phyloP scores from a whole-genome alignment of 768 basidiomycete species.

The Tylopilus sp. region DNA sequence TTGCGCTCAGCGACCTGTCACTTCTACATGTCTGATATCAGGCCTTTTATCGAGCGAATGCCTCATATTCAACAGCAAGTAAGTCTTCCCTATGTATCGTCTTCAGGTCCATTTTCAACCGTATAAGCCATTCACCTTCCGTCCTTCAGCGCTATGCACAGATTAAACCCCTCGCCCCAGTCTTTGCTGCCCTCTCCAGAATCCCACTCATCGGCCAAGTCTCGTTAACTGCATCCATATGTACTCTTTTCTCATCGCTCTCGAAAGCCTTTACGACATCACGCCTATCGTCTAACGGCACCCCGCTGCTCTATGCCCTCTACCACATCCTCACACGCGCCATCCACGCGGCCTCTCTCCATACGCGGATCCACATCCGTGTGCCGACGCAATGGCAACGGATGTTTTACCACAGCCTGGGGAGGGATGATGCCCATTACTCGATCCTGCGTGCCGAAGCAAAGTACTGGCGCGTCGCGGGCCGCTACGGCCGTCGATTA shows the following conservation, averaged over 20 bases:
- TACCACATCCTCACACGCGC: conserved; percentile 10
- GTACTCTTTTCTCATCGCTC: conserved; percentile 5
- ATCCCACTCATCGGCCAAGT: conserved; percentile 5
- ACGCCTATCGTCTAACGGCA: background rate
- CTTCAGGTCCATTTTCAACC: background rate
- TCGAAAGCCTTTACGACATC: conserved; percentile 2
- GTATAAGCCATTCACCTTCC: background rate
- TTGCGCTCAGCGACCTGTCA: background rate
- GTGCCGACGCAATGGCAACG: conserved; percentile 10
- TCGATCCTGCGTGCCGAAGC: conserved; percentile 24
- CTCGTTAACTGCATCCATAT: background rate
- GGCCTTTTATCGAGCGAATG: conserved; percentile 10
- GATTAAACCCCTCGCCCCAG: conserved; percentile 1
- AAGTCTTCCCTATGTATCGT: background rate
- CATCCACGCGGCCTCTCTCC: conserved; percentile 17
- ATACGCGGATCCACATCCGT: conserved; percentile 7
- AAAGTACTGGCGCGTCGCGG: conserved; percentile 31
- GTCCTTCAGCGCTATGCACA: conserved; percentile 1
- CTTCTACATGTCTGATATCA: conserved; percentile 4
- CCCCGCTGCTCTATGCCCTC: conserved; percentile 3
- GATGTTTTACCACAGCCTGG: background rate
- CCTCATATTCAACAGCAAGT: conserved; percentile 10
- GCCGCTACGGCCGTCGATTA: conserved; percentile 25
- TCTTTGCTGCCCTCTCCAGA: conserved; percentile 10
- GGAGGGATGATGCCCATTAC: conserved; percentile 14